A percentile compares a stretch with the other conserved stretches of the same genome.
These are phyloP conservation scores for Alternaria longipes DNA, from an alignment of 2,329 filamentous ascomycete genomes.

Conservation along the genomic window DNA sequence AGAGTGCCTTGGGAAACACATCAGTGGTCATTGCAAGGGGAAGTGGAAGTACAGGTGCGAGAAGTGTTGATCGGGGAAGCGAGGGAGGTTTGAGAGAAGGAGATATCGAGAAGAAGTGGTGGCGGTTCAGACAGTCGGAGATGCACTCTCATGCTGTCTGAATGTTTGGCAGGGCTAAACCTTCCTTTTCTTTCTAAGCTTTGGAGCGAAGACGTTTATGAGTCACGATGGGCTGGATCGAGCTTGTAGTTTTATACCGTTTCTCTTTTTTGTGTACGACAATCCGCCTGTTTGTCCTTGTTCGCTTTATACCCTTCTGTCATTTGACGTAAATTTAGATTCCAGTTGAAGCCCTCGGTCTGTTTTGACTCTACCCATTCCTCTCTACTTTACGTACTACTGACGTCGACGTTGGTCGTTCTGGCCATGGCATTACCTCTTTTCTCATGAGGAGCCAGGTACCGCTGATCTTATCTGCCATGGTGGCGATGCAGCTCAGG, in stretches of 20 bases:
- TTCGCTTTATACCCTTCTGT: slow-evolving; percentile 17
- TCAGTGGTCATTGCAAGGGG: slow-evolving; percentile 14
- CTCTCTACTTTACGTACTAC: neutral
- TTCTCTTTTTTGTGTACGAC: neutral
- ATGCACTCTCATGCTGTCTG: slow-evolving; percentile 19
- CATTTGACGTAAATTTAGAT: neutral
- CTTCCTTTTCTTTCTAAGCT: neutral
- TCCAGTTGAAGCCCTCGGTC: neutral
- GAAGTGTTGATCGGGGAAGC: slow-evolving; percentile 18
- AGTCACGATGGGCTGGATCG: neutral
- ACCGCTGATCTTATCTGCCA: too few species aligned
- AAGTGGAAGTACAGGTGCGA: slow-evolving; percentile 25
- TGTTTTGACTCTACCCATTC: neutral
- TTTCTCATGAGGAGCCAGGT: neutral
- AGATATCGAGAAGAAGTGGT: slow-evolving; percentile 33
- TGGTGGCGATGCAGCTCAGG: neutral
- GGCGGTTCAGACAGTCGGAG: slow-evolving; percentile 27
- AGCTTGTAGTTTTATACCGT: neutral
- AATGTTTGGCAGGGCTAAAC: neutral
- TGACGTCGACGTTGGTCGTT: neutral
- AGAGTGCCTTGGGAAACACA: neutral
- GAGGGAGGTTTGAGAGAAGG: slow-evolving; percentile 19
- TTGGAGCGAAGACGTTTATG: neutral
- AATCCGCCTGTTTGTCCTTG: neutral
- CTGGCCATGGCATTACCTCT: neutral